Base-by-base conservation (phyloP, 2,329 filamentous ascomycete species). In the Scleromitrula shiraiana region DNA sequence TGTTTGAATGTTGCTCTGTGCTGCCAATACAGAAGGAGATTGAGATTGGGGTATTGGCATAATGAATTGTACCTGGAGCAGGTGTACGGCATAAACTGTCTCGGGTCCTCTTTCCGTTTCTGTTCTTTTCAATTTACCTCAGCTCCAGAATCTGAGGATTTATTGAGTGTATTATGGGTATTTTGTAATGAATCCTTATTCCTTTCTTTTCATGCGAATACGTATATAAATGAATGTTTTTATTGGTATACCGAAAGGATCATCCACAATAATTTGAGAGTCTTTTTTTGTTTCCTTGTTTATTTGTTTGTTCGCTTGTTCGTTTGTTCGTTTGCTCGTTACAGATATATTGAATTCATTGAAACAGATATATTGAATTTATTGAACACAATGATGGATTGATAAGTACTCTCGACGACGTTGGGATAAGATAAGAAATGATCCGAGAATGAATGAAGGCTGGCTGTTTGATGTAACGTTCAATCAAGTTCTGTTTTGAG, bases 51-150 rank as follows among this genome's bases (percentile, higher is more conserved):
- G 33, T 24, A 27, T 49, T 44, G 41, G 35, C 44, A 52, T 45
- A 51, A n/a, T 37, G 37, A 47, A 35, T 37, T 29, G n/a, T n/a
- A n/a, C n/a, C n/a, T n/a, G n/a, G n/a, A n/a, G n/a, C n/a, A n/a
- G n/a, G n/a, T n/a, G 43, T 37, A 48, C 39, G 51, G 53, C 54
- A 52, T 41, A 47, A 41, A 42, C 29, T 49, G 50, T 52, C 44
- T 51, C 50, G 50, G 51, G 36, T 40, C 29, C 29, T 39, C 50
- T 39, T 59, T 46, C 53, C 50, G 22, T 52, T 56, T 49, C 41
- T 35, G 20, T 12, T 9, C 6, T 10, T 36, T 36, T 36, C 15
- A 42, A n/a, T n/a, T 47, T 15, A 20, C 14, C 29, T 35, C 22
- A 40, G 26, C 29, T 15, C 20, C 9, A 24, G n/a, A n/a, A 36